Evolutionary conservation across 495 filamentous ascomycete genomes (phyloP).

Genomic region (Annulohypoxylon nitens): DNA sequence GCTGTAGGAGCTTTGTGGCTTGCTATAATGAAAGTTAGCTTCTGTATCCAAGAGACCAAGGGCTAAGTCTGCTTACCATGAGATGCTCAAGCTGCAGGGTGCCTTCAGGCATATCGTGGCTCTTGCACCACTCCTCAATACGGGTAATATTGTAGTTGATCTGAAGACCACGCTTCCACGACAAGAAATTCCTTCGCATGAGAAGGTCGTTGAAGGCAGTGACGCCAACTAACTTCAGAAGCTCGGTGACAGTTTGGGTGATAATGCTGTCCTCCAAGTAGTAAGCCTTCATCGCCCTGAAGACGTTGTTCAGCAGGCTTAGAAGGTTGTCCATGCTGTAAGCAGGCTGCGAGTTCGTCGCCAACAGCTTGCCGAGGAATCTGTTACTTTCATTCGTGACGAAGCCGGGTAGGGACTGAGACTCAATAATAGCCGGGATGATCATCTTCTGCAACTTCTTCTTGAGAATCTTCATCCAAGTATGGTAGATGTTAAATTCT

Average conservation of each 20-base stretch:
- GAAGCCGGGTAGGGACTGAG: slow-evolving; percentile 96
- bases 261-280: slow-evolving; percentile 97
- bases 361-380: slow-evolving; percentile 96
- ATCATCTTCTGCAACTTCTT: slow-evolving; percentile 99
- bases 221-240: slow-evolving; percentile 93
- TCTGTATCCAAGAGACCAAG: not conserved
- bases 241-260: slow-evolving; percentile 93
- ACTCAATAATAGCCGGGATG: slow-evolving; percentile 98
- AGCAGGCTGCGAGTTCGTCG: slow-evolving; percentile 85
- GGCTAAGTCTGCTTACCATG: slow-evolving; percentile 72
- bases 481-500: slow-evolving; percentile 99
- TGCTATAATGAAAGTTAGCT: slow-evolving; percentile 68
- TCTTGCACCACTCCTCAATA: slow-evolving; percentile 99
- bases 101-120: slow-evolving; percentile 99
- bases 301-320: slow-evolving; percentile 95
- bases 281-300: slow-evolving; percentile 98
- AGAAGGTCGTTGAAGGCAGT: slow-evolving; percentile 99
- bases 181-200: slow-evolving; percentile 98
- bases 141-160: slow-evolving; percentile 99
- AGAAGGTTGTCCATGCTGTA: slow-evolving; percentile 99
- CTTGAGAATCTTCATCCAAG: slow-evolving; percentile 99
- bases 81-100: slow-evolving; percentile 98
- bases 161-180: slow-evolving; percentile 98
- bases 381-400: slow-evolving; percentile 98
- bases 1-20: slow-evolving; percentile 97